These are phyloP conservation scores for Saccharomycopsis vini DNA, from an alignment of 805 yeast species.

Conservation along the genomic window DNA sequence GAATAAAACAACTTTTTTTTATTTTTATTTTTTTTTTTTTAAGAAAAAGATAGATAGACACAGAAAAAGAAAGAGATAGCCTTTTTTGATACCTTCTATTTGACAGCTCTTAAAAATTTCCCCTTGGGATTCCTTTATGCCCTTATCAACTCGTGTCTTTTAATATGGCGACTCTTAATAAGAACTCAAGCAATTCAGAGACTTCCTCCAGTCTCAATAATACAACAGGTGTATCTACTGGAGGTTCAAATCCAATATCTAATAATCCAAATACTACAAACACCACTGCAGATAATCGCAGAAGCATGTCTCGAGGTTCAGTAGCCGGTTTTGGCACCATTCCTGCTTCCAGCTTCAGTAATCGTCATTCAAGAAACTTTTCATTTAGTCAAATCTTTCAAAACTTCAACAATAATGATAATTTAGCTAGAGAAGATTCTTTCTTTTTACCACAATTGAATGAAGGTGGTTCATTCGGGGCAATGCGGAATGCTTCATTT, in stretches of 20 bases:
- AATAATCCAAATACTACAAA: not conserved
- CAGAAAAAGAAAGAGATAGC: not conserved
- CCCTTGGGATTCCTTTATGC: not conserved
- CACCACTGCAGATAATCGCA: not conserved
- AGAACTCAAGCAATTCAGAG: not conserved
- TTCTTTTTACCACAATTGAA: constrained; percentile 12
- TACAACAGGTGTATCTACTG: not conserved
- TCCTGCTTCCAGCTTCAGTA: constrained; percentile 3
- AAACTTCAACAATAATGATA: constrained; percentile 2
- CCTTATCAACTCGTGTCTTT: not conserved
- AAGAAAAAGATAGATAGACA: no score
- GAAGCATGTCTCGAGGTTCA: not conserved
- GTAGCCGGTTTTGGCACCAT: not conserved
- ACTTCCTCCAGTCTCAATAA: not conserved
- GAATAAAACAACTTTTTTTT: no score
- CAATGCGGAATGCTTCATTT: not conserved
- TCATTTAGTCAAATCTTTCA: constrained; percentile 7
- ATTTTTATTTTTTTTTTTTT: no score
- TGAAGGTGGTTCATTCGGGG: constrained; percentile 1
- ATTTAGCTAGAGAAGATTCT: constrained; percentile 1
- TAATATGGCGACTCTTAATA: constrained; percentile 2
- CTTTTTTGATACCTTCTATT: not conserved
- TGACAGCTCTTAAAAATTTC: not conserved
- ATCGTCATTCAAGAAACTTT: constrained; percentile 12
- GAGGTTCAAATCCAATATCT: not conserved